These are phyloP conservation scores for Trametes maxima DNA, from an alignment of 768 basidiomycete genomes.

Conservation along the genomic window DNA sequence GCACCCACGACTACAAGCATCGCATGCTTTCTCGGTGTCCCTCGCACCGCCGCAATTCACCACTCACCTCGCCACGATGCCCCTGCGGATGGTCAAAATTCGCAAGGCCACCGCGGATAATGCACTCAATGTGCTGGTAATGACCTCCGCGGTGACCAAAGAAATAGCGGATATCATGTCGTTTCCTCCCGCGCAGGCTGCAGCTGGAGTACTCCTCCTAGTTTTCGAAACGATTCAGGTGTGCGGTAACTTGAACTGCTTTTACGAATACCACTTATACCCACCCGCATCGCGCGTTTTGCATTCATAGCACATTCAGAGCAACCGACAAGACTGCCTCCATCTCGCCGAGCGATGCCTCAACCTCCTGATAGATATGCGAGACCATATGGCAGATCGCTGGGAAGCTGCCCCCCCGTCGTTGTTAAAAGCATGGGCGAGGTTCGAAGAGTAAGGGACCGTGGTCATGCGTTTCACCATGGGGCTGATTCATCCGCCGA, in stretches of 20 bases:
- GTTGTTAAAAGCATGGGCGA: constrained; percentile 42
- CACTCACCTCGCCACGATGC: background rate
- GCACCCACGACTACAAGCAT: too few species aligned
- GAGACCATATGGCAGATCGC: constrained; percentile 47
- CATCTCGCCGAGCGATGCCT: constrained; percentile 44
- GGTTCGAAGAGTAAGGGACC: constrained; percentile 42
- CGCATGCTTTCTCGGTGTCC: too few species aligned
- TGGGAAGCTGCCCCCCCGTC: constrained; percentile 46
- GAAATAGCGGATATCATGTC: constrained; percentile 38
- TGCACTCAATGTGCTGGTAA: constrained; percentile 35
- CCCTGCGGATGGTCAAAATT: constrained; percentile 1
- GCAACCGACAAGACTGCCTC: constrained; percentile 44
- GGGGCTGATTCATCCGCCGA: background rate
- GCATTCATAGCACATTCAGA: constrained; percentile 32
- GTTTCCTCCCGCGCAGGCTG: constrained; percentile 48
- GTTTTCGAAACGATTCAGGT: constrained; percentile 52
- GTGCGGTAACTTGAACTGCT: background rate
- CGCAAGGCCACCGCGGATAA: constrained; percentile 31
- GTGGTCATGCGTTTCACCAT: background rate
- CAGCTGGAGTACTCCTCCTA: constrained; percentile 42
- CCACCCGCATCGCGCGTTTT: background rate
- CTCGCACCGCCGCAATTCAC: background rate
- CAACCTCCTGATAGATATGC: constrained; percentile 45
- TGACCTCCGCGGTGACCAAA: constrained; percentile 34
- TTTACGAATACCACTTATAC: too few species aligned